These are phyloP conservation scores for Tetrapisispora fleetii DNA, from an alignment of 805 yeast species.

Conservation along the genomic window DNA sequence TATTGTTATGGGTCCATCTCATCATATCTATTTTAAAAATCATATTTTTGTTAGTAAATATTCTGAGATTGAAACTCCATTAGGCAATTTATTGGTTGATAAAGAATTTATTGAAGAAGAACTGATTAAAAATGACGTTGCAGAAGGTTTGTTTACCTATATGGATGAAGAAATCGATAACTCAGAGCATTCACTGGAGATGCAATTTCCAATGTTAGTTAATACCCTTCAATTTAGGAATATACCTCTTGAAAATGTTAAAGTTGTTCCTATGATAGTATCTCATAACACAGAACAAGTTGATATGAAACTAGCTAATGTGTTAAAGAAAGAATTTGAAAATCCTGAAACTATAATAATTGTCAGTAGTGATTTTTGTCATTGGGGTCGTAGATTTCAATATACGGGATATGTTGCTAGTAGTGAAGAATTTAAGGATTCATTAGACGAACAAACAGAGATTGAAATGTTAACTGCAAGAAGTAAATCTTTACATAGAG, in stretches of 20 bases:
- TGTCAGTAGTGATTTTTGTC: slow-evolving; percentile 87
- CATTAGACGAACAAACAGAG: slow-evolving; percentile 28
- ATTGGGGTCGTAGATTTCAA: slow-evolving; percentile 72
- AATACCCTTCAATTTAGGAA: slow-evolving; percentile 44
- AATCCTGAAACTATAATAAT: slow-evolving; percentile 52
- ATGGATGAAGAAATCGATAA: slow-evolving; percentile 59
- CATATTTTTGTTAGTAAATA: slow-evolving; percentile 45
- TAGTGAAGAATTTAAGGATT: slow-evolving; percentile 18
- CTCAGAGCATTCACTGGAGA: slow-evolving; percentile 87
- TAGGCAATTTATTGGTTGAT: slow-evolving; percentile 70
- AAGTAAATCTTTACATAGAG: slow-evolving; percentile 21
- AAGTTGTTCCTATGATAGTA: slow-evolving; percentile 71
- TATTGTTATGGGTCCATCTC: slow-evolving; percentile 87
- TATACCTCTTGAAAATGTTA: slow-evolving; percentile 29
- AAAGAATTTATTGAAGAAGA: slow-evolving; percentile 29
- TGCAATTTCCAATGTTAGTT: slow-evolving; percentile 67
- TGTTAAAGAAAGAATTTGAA: slow-evolving; percentile 47
- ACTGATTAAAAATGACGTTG: slow-evolving; percentile 22
- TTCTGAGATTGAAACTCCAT: slow-evolving; percentile 62
- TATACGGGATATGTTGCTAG: slow-evolving; percentile 42
- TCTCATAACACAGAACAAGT: slow-evolving; percentile 45
- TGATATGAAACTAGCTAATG: slow-evolving; percentile 37
- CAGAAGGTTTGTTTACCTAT: slow-evolving; percentile 33
- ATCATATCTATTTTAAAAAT: slow-evolving; percentile 70
- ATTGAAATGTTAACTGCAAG: slow-evolving; percentile 23